phyloP scores from a whole-genome alignment of 2,329 filamentous ascomycete species.

The Botrytis pseudocinerea region DNA sequence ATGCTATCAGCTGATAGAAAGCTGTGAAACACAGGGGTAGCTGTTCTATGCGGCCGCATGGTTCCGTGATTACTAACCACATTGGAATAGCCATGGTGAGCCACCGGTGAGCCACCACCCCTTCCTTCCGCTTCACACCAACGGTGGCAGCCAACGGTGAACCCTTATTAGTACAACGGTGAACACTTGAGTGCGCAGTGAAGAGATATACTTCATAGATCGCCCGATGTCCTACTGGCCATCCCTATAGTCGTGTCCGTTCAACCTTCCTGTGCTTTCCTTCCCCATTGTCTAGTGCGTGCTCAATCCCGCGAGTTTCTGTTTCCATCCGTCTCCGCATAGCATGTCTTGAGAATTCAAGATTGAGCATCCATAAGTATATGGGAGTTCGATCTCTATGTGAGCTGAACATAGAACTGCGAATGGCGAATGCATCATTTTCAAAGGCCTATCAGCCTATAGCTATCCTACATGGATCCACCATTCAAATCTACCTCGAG shows the following conservation, averaged over 20 bases:
- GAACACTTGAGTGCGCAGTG: background rate
- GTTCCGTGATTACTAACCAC: background rate
- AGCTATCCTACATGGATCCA: background rate
- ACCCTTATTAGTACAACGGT: background rate
- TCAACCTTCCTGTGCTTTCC: background rate
- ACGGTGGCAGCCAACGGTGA: background rate
- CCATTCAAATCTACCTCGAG: background rate
- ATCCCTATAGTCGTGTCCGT: background rate
- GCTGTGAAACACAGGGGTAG: background rate
- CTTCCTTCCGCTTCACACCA: background rate
- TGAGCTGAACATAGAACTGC: background rate
- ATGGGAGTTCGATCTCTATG: background rate
- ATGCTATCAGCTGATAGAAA: background rate
- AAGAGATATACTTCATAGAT: background rate
- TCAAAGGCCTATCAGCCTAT: background rate
- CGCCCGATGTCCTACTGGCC: background rate
- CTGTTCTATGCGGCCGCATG: conserved; percentile 5
- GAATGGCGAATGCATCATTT: background rate
- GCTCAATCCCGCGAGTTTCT: background rate
- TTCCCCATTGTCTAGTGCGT: background rate
- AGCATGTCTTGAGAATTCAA: background rate
- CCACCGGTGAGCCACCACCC: background rate
- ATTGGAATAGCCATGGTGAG: background rate
- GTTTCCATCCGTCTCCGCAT: background rate
- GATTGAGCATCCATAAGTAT: background rate